Base-by-base conservation (phyloP, 2,329 filamentous ascomycete genomes). In the Nemania sp. region DNA sequence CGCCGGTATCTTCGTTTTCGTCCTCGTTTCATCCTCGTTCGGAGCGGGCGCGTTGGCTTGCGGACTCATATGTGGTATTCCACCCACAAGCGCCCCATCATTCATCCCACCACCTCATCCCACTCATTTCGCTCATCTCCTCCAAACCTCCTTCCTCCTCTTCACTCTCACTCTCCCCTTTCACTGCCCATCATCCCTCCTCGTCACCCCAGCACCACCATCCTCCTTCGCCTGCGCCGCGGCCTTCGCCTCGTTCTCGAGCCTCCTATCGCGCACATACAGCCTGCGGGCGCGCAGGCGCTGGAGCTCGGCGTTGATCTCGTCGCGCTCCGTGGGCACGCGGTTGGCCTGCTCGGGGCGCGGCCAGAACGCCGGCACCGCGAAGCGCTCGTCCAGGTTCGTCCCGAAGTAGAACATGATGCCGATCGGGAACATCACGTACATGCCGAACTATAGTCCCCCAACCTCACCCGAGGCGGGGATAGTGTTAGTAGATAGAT, bases 351-450 rank as follows among this genome's bases (percentile, higher is more conserved):
- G 80, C 60, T 89, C 86, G 4, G 85, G 79, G 67, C 86, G 90
- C 23, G 94, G 94, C 94, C 94, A 99, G 80, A 99, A 99, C 53
- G 88, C 89, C 19, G 89, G 86, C 1, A 97, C 90, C 42, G 82
- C 77, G 79, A 99, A 99, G 61, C 91, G 88, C 63, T 88, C 82
- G 75, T 99, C 94, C 70, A 99, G 90, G 74, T 99, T 99, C 52
- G 92, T 96, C 70, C 94, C 94, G 74, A 97, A 99, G 79, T 99
- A 99, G 81, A 95, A 97, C 94, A 99, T 99, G 80, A 94, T 92
- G 66, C 90, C 91, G 68, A 99, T 97, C 15, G 94, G 94, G 76
- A 99, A 99, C 82, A 97, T 88, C 77, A 99, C 87, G 78, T 99
- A 99, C 82, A 95, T 90, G 77, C 93, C 92, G 73, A 99, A 99